Conservation (phyloP, 2,329 filamentous ascomycete genomes). For the Trichoderma atroviride region DNA sequence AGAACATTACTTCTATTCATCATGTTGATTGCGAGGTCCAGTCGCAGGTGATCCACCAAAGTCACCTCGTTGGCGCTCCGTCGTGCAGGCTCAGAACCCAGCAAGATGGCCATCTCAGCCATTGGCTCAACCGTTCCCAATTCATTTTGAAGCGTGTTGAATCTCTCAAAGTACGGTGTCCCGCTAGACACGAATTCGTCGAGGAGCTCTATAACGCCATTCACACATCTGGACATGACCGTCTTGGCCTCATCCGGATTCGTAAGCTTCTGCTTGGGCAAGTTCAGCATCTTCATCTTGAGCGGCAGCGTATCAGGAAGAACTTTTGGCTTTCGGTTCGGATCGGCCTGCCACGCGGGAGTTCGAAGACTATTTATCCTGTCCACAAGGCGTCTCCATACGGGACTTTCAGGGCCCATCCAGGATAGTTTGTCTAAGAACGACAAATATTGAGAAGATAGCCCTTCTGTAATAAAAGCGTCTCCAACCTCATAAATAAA, state of each 20-base stretch:
- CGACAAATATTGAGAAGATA: neutral
- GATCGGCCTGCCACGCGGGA: slow-evolving; percentile 20
- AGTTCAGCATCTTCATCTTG: slow-evolving; percentile 11
- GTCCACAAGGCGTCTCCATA: neutral
- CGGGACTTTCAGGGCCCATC: neutral
- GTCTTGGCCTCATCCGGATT: neutral
- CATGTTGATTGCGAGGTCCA: slow-evolving; percentile 29
- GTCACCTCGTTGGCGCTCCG: neutral
- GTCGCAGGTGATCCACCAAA: slow-evolving; percentile 31
- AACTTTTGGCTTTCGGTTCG: neutral
- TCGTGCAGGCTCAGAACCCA: neutral
- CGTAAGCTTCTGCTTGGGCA: neutral
- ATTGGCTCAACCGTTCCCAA: neutral
- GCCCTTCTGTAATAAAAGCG: neutral
- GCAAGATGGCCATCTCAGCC: neutral
- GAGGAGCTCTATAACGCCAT: neutral
- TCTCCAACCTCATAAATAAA: neutral
- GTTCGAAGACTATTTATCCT: slow-evolving; percentile 8
- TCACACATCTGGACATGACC: neutral
- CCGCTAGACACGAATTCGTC: slow-evolving; percentile 7
- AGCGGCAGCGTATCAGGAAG: slow-evolving; percentile 15
- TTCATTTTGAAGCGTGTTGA: neutral
- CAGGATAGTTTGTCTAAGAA: neutral
- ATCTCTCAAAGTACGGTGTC: neutral
- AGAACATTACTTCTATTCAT: slow-evolving; percentile 4